phyloP scores from a whole-genome alignment of 2,329 filamentous ascomycete genomes.

The Sporothrix brasiliensis region DNA sequence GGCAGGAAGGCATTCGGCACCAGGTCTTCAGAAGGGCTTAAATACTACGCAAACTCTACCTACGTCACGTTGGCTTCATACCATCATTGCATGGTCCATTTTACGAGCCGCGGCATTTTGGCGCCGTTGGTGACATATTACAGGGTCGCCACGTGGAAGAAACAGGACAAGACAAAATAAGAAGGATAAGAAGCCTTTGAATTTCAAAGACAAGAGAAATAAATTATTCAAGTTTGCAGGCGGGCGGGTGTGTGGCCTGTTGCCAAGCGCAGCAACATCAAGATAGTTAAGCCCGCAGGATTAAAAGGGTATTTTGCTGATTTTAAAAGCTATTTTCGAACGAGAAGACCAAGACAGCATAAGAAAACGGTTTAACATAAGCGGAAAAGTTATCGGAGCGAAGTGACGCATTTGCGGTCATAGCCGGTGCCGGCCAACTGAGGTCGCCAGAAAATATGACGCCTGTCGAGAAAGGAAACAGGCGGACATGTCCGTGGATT shows the following conservation, averaged over 20 bases:
- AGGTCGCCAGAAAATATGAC: background rate
- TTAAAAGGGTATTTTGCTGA: constrained; percentile 12
- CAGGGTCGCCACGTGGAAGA: no score
- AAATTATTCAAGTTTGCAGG: background rate
- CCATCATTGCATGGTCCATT: no score
- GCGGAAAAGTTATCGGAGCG: background rate
- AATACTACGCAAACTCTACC: no score
- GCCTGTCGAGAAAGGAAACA: background rate
- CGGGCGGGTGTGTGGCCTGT: background rate
- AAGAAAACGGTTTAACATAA: background rate
- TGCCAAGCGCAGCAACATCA: background rate
- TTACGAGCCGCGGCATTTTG: no score
- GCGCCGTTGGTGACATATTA: no score
- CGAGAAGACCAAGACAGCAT: background rate
- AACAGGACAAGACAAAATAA: no score
- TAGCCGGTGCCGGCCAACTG: background rate
- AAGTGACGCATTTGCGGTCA: background rate
- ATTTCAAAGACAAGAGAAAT: background rate
- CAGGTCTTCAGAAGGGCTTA: no score
- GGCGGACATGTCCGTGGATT: no score
- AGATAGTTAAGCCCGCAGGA: background rate
- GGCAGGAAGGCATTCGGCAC: no score
- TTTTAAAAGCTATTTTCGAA: constrained; percentile 5
- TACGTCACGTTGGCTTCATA: no score
- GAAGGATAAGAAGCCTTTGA: background rate